phyloP scores from a whole-genome alignment of 192 early-diverging fungal species.

The Borealophlyctis nickersoniae region DNA sequence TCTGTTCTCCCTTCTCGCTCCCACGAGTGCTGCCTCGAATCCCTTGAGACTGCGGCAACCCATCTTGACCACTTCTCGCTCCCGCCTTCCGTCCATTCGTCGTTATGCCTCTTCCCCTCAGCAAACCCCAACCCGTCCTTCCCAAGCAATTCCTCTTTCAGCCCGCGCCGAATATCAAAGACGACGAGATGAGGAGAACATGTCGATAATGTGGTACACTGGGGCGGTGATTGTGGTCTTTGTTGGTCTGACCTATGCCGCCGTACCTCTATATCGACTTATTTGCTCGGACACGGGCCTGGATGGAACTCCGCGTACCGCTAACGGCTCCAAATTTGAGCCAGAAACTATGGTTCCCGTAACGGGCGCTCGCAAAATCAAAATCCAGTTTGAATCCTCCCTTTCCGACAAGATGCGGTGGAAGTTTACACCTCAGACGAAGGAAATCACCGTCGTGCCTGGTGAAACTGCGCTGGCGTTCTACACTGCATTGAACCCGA shows the following conservation, averaged over 20 bases:
- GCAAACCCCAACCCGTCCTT: no score
- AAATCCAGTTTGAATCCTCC: conserved; percentile 61
- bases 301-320: conserved; percentile 82
- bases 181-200: conserved; percentile 21
- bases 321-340: conserved; percentile 55
- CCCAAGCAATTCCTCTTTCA: no score
- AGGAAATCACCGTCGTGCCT: conserved; percentile 83
- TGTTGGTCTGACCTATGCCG: conserved; percentile 84
- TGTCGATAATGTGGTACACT: conserved; percentile 66
- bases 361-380: conserved; percentile 57
- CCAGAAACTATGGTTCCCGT: conserved; percentile 62
- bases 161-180: no score
- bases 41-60: no score
- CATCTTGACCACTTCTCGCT: no score
- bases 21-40: no score
- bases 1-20: no score
- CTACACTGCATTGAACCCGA: conserved; percentile 86
- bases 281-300: conserved; percentile 91
- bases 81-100: no score
- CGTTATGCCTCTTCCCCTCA: no score
- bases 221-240: conserved; percentile 78
- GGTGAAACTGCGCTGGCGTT: conserved; percentile 97
- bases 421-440: conserved; percentile 86
- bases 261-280: conserved; percentile 92
- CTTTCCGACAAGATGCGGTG: conserved; percentile 77